These are phyloP conservation scores for Suillus clintonianus DNA, from an alignment of 768 basidiomycete species.

Conservation along the genomic window DNA sequence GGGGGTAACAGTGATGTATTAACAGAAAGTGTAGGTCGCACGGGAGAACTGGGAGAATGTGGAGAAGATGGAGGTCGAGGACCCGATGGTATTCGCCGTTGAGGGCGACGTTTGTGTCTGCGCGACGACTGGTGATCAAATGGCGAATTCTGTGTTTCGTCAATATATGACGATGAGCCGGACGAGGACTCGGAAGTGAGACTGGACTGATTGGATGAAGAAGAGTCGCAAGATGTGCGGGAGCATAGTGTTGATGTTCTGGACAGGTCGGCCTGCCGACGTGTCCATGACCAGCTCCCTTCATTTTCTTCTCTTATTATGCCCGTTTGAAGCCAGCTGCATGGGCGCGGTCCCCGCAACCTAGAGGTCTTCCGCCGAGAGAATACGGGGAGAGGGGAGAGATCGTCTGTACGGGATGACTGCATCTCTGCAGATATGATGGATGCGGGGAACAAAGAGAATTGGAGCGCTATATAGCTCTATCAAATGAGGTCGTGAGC, in stretches of 20 bases:
- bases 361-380: constrained; percentile 14
- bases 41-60: constrained; percentile 4
- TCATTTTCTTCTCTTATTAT: not conserved
- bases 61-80: constrained; percentile 23
- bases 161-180: constrained; percentile 6
- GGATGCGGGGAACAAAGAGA: not conserved
- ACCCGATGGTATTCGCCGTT: constrained; percentile 25
- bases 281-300: constrained; percentile 17
- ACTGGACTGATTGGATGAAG: constrained; percentile 9
- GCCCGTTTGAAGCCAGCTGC: constrained; percentile 14
- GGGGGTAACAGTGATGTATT: constrained; percentile 12
- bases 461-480: not conserved
- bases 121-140: constrained; percentile 7
- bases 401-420: constrained; percentile 14
- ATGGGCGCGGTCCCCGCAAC: constrained; percentile 32
- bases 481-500: not conserved
- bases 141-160: constrained; percentile 1
- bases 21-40: constrained; percentile 18
- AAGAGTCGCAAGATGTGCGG: constrained; percentile 13
- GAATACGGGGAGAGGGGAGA: constrained; percentile 7
- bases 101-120: constrained; percentile 4
- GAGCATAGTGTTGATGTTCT: constrained; percentile 20
- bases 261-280: constrained; percentile 9
- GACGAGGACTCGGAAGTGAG: constrained; percentile 13
- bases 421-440: not conserved